These are phyloP conservation scores for Saccharomycopsis lassenensis DNA, from an alignment of 805 yeast species.

Conservation along the genomic window DNA sequence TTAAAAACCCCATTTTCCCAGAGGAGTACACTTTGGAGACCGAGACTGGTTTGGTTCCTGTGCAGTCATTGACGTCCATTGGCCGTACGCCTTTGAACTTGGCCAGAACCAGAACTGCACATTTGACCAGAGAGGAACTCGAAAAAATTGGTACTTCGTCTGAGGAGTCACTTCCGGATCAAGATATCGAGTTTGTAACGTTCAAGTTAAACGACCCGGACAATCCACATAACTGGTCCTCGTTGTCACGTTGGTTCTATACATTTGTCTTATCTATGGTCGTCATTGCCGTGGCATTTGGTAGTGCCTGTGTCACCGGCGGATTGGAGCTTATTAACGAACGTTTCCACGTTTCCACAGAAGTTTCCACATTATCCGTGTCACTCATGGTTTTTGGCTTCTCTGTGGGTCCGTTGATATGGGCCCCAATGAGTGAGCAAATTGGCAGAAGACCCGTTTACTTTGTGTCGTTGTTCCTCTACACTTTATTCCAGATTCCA, in stretches of 20 bases:
- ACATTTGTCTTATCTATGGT: constrained; percentile 58
- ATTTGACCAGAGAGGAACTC: constrained; percentile 21
- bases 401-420: constrained; percentile 73
- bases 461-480: constrained; percentile 60
- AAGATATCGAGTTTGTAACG: constrained; percentile 79
- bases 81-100: constrained; percentile 41
- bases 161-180: constrained; percentile 21
- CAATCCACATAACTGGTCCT: constrained; percentile 82
- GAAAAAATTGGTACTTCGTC: constrained; percentile 1
- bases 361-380: constrained; percentile 70
- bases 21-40: constrained; percentile 90
- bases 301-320: constrained; percentile 85
- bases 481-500: constrained; percentile 74
- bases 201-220: constrained; percentile 71
- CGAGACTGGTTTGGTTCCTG: constrained; percentile 78
- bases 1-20: constrained; percentile 69
- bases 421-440: constrained; percentile 85
- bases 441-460: constrained; percentile 82
- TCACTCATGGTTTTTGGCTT: constrained; percentile 87
- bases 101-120: constrained; percentile 29
- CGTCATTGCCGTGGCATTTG: constrained; percentile 87
- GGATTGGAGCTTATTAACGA: constrained; percentile 61
- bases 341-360: constrained; percentile 57
- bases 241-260: constrained; percentile 44
- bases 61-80: constrained; percentile 51